Evolutionary conservation across 140 eudicot genomes (phyloP), one percentile per base, ranked within the genome.

Genomic region (Ambrosia hybrid): DNA sequence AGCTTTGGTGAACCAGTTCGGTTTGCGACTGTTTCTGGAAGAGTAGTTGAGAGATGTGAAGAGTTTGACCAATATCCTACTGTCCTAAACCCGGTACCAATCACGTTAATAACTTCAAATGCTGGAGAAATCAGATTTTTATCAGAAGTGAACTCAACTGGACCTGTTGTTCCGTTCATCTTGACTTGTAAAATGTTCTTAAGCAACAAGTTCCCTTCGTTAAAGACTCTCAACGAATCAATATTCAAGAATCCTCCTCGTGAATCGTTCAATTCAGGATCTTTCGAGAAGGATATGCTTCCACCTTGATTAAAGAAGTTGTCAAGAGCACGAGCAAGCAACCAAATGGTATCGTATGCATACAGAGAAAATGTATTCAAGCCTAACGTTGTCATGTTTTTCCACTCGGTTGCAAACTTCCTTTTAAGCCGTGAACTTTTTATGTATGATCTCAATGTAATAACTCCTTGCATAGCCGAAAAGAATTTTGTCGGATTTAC

Each of bases 321-420:
- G 65, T 87, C 84, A 46, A 92, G 81, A 57, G 92, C 96, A 55
- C 60, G 95, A 57, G 96, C 92, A 64, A 92, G 91, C 10, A 91
- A 15, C 97, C 96, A 91, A 62, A 91, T 87, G n/a, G 97, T 82
- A 78, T 91, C 97, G 56, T 91, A 91, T 5, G 97, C 94, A 37
- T 86, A 86, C 17, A 88, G 38, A 45, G 85, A 89, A 77, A 80
- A 80, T 4, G 91, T 83, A 74, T 63, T 88, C 83, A 91, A 30
- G 6, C 96, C 96, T 10, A 86, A 43, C 5, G 37, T 73, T 2
- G 86, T 82, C 82, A 82, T 68, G 65, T 78, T 79, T 46, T 64
- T 73, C 98, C 98, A 92, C 69, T 85, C 41, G 5, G 81, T 80
- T 2, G 67, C 67, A 52, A 92, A 89, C 58, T 81, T 76, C 37